Evolutionary conservation across 1,139 yeast species (phyloP), one percentile per base, ranked within the genome.

Genomic region (Suhomyces ambrosiae): DNA sequence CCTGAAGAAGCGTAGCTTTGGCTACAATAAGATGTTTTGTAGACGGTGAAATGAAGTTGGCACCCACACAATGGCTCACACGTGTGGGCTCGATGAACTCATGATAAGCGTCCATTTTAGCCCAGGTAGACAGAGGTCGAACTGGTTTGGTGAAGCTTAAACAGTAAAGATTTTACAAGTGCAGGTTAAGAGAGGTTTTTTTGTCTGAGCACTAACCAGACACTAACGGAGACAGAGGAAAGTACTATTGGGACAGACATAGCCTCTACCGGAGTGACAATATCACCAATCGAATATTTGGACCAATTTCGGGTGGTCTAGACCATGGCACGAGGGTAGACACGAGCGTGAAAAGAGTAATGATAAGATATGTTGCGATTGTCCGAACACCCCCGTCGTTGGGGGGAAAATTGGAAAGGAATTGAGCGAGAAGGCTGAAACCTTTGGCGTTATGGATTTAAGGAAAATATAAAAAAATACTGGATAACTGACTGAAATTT

Each of bases 1-100:
- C 62, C 55, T 89, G 95, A 11, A 90, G 70, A 7, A 86, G 53
- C 7, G 84, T 76, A 8, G 94, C 86, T 47, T 84, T 83, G 6
- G 85, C 87, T 9, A 86, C 77, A 12, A 87, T 63, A 48, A 89
- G 65, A 48, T 84, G 84, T 48, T 70, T 71, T 30, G 60, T 54
- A 0, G 58, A 60, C 2, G 76, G 54, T 2, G 77, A 68, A 2
- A 82, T 78, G 54, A 89, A 82, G 48, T 80, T 65, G 45, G 90
- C 81, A 4, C 80, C 69, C 19, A 82, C 51, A 35, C 86, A 73
- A 46, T 78, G 80, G 10, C 82, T 61, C 25, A 88, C 89, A 48
- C 82, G 74, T 2, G 95, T 72, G 3, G 97, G 96, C 48, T 82
- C 86, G 33, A 87, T 72, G 52, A 89, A 72, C 60, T 86, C 92